phyloP scores from a whole-genome alignment of 495 filamentous ascomycete species.

The Penicillium bovifimosum region DNA sequence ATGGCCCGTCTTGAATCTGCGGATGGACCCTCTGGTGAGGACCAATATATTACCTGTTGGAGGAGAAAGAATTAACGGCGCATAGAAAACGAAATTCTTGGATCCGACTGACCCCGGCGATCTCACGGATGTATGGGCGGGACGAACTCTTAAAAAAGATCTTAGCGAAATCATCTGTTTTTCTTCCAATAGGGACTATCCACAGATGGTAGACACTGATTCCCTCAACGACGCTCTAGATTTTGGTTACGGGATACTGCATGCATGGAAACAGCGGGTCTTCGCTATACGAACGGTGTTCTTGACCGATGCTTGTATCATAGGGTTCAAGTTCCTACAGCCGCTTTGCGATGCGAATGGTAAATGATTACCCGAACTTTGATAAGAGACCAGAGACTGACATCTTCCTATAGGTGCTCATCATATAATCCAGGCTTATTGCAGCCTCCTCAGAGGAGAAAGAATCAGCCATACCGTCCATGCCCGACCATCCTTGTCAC shows the following conservation, averaged over 20 bases:
- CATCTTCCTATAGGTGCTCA: not conserved
- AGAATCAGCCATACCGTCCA: slow-evolving; percentile 2
- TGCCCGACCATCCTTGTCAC: not conserved
- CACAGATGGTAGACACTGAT: not conserved
- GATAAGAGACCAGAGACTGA: not conserved
- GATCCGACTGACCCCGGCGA: slow-evolving; percentile 1
- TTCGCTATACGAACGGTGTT: slow-evolving; percentile 6
- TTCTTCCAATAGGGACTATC: not conserved
- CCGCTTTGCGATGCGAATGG: slow-evolving; percentile 7
- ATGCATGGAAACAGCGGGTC: slow-evolving; percentile 6
- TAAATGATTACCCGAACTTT: not conserved
- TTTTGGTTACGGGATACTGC: not conserved
- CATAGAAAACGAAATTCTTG: slow-evolving; percentile 8
- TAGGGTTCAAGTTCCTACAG: slow-evolving; percentile 5
- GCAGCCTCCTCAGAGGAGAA: slow-evolving; percentile 1
- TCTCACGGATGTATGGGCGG: slow-evolving; percentile 3
- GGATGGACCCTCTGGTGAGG: slow-evolving; percentile 4
- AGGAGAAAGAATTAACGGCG: not conserved
- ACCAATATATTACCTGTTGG: not conserved
- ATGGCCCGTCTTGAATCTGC: slow-evolving; percentile 7
- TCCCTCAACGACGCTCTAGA: not conserved
- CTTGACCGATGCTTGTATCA: slow-evolving; percentile 5
- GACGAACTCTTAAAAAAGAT: not conserved
- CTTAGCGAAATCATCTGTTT: slow-evolving; percentile 2
- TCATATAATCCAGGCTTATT: slow-evolving; percentile 5